These are phyloP conservation scores for Suillus hirtellus DNA, from an alignment of 768 basidiomycete species.

Conservation along the genomic window DNA sequence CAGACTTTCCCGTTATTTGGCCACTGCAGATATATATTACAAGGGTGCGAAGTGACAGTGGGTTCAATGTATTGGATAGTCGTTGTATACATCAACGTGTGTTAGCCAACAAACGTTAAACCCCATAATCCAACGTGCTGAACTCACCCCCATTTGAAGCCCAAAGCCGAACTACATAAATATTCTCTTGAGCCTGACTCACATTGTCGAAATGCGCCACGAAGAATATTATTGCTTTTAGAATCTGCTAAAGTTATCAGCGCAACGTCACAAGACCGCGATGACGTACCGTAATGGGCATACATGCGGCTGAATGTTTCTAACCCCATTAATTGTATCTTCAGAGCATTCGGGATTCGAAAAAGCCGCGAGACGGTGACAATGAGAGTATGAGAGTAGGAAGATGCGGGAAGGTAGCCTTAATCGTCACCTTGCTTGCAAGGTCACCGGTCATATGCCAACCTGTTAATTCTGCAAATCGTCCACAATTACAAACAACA, in stretches of 20 bases:
- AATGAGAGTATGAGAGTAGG: too few relatives aligned
- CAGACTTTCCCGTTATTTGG: slow-evolving; percentile 66
- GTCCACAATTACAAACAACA: too few relatives aligned
- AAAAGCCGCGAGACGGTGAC: too few relatives aligned
- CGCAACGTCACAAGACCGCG: neutral
- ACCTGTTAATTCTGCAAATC: too few relatives aligned
- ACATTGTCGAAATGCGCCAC: neutral
- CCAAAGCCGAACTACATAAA: neutral
- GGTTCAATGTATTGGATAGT: slow-evolving; percentile 36
- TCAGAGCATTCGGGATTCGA: neutral
- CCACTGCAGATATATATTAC: slow-evolving; percentile 59
- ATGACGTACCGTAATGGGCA: neutral
- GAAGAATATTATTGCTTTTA: neutral
- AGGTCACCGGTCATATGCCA: too few relatives aligned
- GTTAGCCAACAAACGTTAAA: neutral
- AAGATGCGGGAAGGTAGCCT: too few relatives aligned
- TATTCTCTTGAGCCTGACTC: neutral
- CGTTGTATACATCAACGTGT: neutral
- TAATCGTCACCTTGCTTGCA: too few relatives aligned
- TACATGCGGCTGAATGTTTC: neutral
- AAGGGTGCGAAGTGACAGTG: slow-evolving; percentile 49
- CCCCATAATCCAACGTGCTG: neutral
- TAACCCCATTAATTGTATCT: neutral
- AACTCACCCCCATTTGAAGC: neutral
- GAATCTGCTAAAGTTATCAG: neutral